Percentiles rank a stretch among this genome's conserved stretches.
phyloP scores from a whole-genome alignment of 345 rosid species.

The Nephelium lappaceum region DNA sequence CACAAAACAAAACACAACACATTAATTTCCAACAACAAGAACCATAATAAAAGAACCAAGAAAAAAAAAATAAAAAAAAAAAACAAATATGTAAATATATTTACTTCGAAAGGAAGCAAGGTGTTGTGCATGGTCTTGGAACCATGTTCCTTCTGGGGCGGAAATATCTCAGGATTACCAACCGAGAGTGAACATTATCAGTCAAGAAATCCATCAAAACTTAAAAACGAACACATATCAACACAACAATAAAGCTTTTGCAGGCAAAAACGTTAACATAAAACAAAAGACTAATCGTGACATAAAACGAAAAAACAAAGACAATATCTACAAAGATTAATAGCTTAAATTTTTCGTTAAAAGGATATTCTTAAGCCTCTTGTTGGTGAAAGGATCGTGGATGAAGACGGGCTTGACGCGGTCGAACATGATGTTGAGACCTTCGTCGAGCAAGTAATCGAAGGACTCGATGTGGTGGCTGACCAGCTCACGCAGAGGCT shows the following conservation, averaged over 20 bases:
- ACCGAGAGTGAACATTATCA: constrained; percentile 49
- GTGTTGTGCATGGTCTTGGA: constrained; percentile 38
- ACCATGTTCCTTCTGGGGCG: constrained; percentile 62
- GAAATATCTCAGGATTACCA: constrained; percentile 53
- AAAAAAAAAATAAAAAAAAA: no score
- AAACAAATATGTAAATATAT: neutral
- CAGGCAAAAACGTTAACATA: neutral
- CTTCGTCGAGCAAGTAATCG: constrained; percentile 75
- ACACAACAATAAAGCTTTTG: neutral
- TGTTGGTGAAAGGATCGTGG: constrained; percentile 43
- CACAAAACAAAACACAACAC: neutral
- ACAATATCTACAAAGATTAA: neutral
- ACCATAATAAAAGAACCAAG: neutral
- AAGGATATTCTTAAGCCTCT: constrained; percentile 75
- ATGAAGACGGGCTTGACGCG: constrained; percentile 61
- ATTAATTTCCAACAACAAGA: constrained; percentile 3
- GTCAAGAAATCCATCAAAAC: constrained; percentile 53
- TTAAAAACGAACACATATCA: neutral
- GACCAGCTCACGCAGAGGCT: constrained; percentile 64
- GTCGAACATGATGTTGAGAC: constrained; percentile 72
- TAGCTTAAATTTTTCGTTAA: neutral
- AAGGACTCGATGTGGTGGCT: constrained; percentile 83
- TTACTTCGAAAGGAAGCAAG: constrained; percentile 78
- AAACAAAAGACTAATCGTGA: no score
- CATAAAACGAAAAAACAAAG: neutral